Base-by-base conservation (phyloP, 106 monocot genomes). In the Vanilla planifolia region DNA sequence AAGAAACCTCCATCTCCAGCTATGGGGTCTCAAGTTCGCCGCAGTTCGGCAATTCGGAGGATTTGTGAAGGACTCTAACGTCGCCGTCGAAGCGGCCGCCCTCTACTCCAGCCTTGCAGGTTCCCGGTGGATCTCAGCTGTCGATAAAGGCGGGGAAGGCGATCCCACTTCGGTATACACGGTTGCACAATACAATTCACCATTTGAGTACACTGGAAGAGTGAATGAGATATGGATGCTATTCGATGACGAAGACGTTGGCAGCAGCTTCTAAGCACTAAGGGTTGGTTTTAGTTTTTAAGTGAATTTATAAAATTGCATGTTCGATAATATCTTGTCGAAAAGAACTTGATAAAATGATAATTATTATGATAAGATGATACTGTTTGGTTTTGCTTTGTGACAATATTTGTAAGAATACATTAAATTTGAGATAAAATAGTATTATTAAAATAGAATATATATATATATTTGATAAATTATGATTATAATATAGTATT, bases 191-290 rank as follows among this genome's bases (percentile, higher is more conserved):
- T 89, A 93, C 44, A 89, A 89, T 53, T 85, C 93, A 15, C 93
- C 93, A 4, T 89, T 93, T 16, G 89, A 89, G 66, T 85, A 74
- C 61, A 66, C 67, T 13, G 74, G 62, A 10, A 81, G 93, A 66
- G 89, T 93, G 58, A 93, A 93, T 63, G 93, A 93, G 84, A 82
- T 93, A 19, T 93, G 88, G 93, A 68, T 93, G 65, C 15, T 70
- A 48, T 76, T 92, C 40, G 71, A 75, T 14, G 19, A 64, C 37
- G 26, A 72, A 44, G 60, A 26, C 30, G 5, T 5, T 3, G n/a
- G 23, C 30, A 28, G 27, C 30, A 29, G 43, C 62, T 62, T n/a
- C n/a, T n/a, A n/a, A n/a, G n/a, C n/a, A n/a, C n/a, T n/a, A n/a
- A n/a, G n/a, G n/a, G n/a, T n/a, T n/a, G n/a, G n/a, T n/a, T n/a